A percentile compares a stretch with the other conserved stretches of the same genome.
These are phyloP conservation scores for Phytophthora fragariaefolia DNA, from an alignment of 352 stramenopile genomes.

Conservation along the genomic window DNA sequence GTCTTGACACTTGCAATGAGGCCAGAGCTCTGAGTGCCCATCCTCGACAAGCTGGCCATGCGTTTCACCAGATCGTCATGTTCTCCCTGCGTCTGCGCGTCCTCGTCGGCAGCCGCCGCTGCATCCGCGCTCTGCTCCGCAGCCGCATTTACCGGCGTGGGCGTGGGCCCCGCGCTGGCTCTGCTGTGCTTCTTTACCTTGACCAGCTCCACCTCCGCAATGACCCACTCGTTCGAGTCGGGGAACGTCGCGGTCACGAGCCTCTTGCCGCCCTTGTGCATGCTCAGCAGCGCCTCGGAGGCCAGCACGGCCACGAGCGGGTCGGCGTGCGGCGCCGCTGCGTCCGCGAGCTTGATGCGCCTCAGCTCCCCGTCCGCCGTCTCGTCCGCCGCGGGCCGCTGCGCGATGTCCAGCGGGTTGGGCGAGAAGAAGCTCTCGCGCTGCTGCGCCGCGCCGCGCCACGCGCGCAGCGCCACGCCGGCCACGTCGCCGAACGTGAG, in stretches of 20 bases:
- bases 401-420: conserved; percentile 63
- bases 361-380: conserved; percentile 45
- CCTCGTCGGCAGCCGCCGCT: conserved; percentile 3
- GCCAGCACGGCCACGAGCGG: conserved; percentile 46
- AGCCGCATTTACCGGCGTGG: background rate
- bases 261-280: conserved; percentile 67
- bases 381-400: conserved; percentile 30
- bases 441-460: conserved; percentile 41
- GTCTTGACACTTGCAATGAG: conserved; percentile 69
- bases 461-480: conserved; percentile 58
- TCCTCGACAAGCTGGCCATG: conserved; percentile 73
- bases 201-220: conserved; percentile 72
- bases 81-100: conserved; percentile 24
- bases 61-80: conserved; percentile 73
- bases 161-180: conserved; percentile 15
- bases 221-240: conserved; percentile 59
- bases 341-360: conserved; percentile 50
- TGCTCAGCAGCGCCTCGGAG: conserved; percentile 56
- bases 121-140: background rate
- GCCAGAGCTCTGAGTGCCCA: conserved; percentile 58
- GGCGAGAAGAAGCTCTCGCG: conserved; percentile 50
- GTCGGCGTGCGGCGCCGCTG: conserved; percentile 19
- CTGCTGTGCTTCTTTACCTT: conserved; percentile 77
- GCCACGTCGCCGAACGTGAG: conserved; percentile 56
- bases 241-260: conserved; percentile 63